Evolutionary conservation across 805 yeast species (phyloP), one percentile per base, ranked within the genome.

Genomic region (Metschnikowia shivogae): DNA sequence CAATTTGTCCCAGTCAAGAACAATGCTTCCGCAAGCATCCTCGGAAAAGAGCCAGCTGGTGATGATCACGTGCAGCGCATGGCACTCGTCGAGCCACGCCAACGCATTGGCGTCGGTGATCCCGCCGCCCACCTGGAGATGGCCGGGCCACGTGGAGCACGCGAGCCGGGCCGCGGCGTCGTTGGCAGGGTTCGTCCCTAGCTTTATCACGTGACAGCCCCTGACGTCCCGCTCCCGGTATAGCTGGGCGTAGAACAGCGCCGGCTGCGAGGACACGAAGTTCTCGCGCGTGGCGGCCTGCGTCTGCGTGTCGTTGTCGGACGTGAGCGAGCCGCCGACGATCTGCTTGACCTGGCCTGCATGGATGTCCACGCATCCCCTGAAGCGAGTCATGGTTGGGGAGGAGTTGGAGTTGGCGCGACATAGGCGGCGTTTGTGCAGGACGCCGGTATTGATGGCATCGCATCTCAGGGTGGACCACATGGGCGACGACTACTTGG

Each of bases 361-460:
- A 64, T 93, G 99, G 47, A 93, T 82, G 61, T 93, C 99, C 32
- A 93, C 92, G 60, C 99, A 93, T 0, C 97, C 98, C 57, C 90
- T 79, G 67, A 88, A 93, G 42, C 76, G 74, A 0, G 97, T 90
- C 97, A 90, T 89, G 17, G 11, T 11, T 31, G 14, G 35, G 29
- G 19, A 3, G 8, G 10, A 24, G 8, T 39, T 14, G 42, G 22
- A 7, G 11, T 19, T 20, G 31, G 22, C 27, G 24, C 7, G n/a
- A 31, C 9, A 17, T 17, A 17, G 17, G 17, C 17, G 17, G 17
- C 17, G 2, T 17, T 10, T 24, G 34, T 26, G 36, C 35, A 31
- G 35, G 29, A 20, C 10, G 22, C 12, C 6, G 4, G 33, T 6
- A 12, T 13, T 6, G 8, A 22, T 24, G 17, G 31, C 37, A 40